Percentiles rank a stretch among this genome's conserved stretches.
Evolutionary conservation across 1,284 basidiomycete species (phyloP).

Genomic region (Rhodofomes roseus): DNA sequence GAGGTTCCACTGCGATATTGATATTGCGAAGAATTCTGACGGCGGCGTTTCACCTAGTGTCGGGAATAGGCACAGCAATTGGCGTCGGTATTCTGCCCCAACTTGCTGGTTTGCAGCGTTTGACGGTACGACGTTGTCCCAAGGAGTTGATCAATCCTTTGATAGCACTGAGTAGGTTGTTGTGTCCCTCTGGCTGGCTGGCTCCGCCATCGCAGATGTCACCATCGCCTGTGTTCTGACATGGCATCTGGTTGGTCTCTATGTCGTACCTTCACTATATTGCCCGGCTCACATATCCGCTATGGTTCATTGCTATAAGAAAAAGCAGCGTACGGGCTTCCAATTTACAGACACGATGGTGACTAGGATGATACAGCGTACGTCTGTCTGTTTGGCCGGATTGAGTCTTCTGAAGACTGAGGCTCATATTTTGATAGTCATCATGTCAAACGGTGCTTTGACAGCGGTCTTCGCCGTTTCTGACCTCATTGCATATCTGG

Average conservation of each 20-base stretch:
- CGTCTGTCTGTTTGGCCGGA: not conserved
- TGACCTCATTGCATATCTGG: not conserved
- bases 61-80: not conserved
- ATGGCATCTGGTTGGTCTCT: not conserved
- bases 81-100: not conserved
- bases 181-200: not conserved
- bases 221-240: not conserved
- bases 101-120: not conserved
- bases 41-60: not conserved
- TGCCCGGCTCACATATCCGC: too few species aligned
- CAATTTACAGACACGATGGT: not conserved
- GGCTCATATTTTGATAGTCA: not conserved
- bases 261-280: too few species aligned
- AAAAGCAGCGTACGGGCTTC: not conserved
- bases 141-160: not conserved
- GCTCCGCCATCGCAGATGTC: not conserved
- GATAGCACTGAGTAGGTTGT: not conserved
- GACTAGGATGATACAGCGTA: not conserved
- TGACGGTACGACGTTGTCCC: not conserved
- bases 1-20: too few species aligned
- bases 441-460: not conserved
- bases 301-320: too few species aligned
- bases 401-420: too few species aligned
- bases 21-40: not conserved
- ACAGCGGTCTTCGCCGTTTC: not conserved